phyloP scores from a whole-genome alignment of 2,329 filamentous ascomycete species.

The Cladophialophora carrionii region DNA sequence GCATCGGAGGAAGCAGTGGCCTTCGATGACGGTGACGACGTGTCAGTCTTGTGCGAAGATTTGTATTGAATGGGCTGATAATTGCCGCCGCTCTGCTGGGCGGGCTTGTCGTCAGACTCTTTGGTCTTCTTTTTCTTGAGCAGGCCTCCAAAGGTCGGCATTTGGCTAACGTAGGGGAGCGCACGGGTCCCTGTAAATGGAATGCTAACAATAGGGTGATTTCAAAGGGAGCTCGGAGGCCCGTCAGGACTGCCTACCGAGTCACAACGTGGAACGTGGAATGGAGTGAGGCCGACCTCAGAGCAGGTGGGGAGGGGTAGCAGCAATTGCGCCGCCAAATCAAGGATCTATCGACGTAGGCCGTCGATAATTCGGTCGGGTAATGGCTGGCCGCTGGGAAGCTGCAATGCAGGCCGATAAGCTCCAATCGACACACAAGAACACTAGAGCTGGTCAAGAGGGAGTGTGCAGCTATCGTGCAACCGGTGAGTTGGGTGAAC shows the following conservation, averaged over 20 bases:
- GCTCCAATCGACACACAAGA: slow-evolving; percentile 22
- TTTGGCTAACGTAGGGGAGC: slow-evolving; percentile 48
- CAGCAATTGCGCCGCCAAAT: slow-evolving; percentile 14
- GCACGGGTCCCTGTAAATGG: slow-evolving; percentile 32
- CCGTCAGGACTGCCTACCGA: slow-evolving; percentile 25
- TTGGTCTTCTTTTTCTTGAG: slow-evolving; percentile 99
- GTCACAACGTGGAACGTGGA: slow-evolving; percentile 26
- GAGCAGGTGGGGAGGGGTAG: slow-evolving; percentile 30
- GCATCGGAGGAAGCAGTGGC: slow-evolving; percentile 40
- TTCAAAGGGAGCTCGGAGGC: slow-evolving; percentile 23
- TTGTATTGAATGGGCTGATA: slow-evolving; percentile 38
- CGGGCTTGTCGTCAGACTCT: slow-evolving; percentile 63
- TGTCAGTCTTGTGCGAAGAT: slow-evolving; percentile 63
- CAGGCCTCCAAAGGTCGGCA: slow-evolving; percentile 89
- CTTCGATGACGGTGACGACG: slow-evolving; percentile 57
- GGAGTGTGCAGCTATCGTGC: slow-evolving; percentile 8
- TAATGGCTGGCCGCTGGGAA: slow-evolving; percentile 22
- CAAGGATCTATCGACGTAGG: slow-evolving; percentile 26
- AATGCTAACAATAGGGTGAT: slow-evolving; percentile 30
- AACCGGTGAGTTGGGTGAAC: slow-evolving; percentile 4
- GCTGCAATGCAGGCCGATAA: slow-evolving; percentile 34
- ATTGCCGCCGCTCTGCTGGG: slow-evolving; percentile 20
- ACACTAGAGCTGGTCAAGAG: slow-evolving; percentile 6
- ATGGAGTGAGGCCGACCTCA: slow-evolving; percentile 23
- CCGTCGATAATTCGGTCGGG: slow-evolving; percentile 22